Percentiles rank a stretch among this genome's conserved stretches.
These are phyloP conservation scores for Saccharomyces hybrid DNA, from an alignment of 1,139 yeast species.

Conservation along the genomic window DNA sequence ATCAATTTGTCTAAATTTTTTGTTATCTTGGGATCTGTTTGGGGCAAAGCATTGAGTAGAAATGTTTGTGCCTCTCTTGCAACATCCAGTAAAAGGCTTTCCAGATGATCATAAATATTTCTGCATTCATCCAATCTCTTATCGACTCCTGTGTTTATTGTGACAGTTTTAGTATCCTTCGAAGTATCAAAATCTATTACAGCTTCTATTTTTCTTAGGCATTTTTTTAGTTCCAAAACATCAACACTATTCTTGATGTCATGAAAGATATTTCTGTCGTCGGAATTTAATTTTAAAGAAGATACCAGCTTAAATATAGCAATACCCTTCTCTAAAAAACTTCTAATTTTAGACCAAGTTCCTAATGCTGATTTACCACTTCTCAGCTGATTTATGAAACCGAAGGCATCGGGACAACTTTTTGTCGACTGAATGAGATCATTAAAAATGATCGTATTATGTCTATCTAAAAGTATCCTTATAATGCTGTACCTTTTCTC, in stretches of 20 bases:
- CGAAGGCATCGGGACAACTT: slow-evolving; percentile 29
- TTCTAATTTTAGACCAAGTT: slow-evolving; percentile 26
- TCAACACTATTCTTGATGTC: slow-evolving; percentile 8
- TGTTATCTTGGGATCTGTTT: slow-evolving; percentile 9
- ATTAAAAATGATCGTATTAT: slow-evolving; percentile 15
- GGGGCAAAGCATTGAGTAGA: slow-evolving; percentile 3
- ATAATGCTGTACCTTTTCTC: slow-evolving; percentile 30
- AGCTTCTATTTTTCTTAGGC: slow-evolving; percentile 12
- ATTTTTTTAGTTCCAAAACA: slow-evolving; percentile 8
- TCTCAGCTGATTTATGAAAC: slow-evolving; percentile 23
- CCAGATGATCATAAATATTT: slow-evolving; percentile 34
- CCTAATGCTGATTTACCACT: slow-evolving; percentile 27
- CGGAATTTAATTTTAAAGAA: slow-evolving; percentile 4
- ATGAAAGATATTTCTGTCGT: slow-evolving; percentile 5
- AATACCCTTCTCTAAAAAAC: slow-evolving; percentile 12
- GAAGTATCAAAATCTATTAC: slow-evolving; percentile 36
- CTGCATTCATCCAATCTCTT: slow-evolving; percentile 32
- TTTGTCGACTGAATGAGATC: slow-evolving; percentile 18
- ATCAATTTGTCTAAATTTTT: slow-evolving; percentile 15
- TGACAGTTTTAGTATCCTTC: slow-evolving; percentile 28
- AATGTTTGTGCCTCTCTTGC: slow-evolving; percentile 18
- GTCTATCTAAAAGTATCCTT: slow-evolving; percentile 19
- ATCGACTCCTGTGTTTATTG: slow-evolving; percentile 32
- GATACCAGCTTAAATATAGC: slow-evolving; percentile 7
- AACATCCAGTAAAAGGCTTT: slow-evolving; percentile 27